These are phyloP conservation scores for Phalaenopsis aphrodite DNA, from an alignment of 106 monocot genomes.

Conservation along the genomic window DNA sequence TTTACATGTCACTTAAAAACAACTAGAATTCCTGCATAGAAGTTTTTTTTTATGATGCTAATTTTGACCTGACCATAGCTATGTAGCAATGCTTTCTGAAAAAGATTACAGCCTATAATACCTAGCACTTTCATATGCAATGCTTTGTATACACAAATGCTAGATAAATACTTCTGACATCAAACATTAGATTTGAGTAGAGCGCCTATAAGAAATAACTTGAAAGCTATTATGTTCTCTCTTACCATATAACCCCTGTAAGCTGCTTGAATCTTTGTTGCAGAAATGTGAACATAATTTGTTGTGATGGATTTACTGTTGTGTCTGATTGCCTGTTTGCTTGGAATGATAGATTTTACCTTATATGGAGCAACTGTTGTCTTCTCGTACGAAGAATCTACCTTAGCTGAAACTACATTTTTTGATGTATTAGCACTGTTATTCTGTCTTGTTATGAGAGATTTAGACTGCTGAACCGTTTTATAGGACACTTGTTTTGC, in stretches of 20 bases:
- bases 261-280: constrained; percentile 71
- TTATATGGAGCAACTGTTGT: neutral
- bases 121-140: too few species aligned
- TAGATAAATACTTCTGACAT: neutral
- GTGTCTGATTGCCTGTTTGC: constrained; percentile 4
- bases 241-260: constrained; percentile 72
- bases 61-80: neutral
- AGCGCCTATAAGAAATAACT: neutral
- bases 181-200: neutral
- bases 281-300: constrained; percentile 33
- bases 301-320: constrained; percentile 6
- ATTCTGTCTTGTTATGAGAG: constrained; percentile 6
- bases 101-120: too few species aligned
- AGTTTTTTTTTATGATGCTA: neutral
- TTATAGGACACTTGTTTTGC: constrained; percentile 8
- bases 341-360: constrained; percentile 2
- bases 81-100: too few species aligned
- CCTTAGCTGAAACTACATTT: neutral
- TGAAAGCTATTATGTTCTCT: neutral
- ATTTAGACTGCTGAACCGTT: constrained; percentile 16
- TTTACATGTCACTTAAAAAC: neutral
- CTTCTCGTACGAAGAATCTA: neutral
- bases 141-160: neutral
- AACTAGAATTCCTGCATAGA: neutral
- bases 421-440: neutral